Conservation (phyloP, 192 early-diverging fungal species). For the Linnemannia zychae region DNA sequence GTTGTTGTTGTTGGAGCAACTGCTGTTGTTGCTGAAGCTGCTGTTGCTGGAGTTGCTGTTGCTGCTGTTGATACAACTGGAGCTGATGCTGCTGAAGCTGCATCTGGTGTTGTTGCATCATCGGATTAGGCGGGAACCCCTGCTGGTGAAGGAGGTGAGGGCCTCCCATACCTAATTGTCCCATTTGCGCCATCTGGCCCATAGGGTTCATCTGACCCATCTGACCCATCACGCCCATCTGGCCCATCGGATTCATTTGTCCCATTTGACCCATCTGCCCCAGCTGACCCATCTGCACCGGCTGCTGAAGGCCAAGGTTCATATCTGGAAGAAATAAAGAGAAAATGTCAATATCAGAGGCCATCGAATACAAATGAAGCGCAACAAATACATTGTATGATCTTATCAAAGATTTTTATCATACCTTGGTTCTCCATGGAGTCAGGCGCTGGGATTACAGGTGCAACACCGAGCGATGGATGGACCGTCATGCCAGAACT, state of each 20-base stretch:
- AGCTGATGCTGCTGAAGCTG: constrained; percentile 36
- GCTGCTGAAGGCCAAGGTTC: not conserved
- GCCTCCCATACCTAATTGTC: constrained; percentile 32
- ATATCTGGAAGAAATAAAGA: not conserved
- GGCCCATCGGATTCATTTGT: constrained; percentile 9
- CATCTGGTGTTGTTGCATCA: constrained; percentile 33
- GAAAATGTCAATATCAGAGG: not conserved
- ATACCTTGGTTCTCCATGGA: constrained; percentile 45
- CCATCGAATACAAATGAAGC: no score
- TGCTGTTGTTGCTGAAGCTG: constrained; percentile 45
- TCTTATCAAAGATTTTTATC: no score
- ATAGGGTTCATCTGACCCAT: not conserved
- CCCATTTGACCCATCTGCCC: constrained; percentile 7
- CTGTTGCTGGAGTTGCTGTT: constrained; percentile 11
- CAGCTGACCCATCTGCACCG: not conserved
- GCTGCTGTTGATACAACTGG: constrained; percentile 25
- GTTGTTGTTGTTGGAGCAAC: constrained; percentile 32
- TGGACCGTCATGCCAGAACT: constrained; percentile 42
- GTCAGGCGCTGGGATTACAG: constrained; percentile 43
- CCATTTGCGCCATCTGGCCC: not conserved
- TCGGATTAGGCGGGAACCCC: constrained; percentile 15
- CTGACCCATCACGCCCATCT: not conserved
- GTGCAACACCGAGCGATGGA: constrained; percentile 38
- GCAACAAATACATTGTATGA: no score
- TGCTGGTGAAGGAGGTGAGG: constrained; percentile 43